Conservation (phyloP, 495 filamentous ascomycete species). For the Aspergillus diversus region DNA sequence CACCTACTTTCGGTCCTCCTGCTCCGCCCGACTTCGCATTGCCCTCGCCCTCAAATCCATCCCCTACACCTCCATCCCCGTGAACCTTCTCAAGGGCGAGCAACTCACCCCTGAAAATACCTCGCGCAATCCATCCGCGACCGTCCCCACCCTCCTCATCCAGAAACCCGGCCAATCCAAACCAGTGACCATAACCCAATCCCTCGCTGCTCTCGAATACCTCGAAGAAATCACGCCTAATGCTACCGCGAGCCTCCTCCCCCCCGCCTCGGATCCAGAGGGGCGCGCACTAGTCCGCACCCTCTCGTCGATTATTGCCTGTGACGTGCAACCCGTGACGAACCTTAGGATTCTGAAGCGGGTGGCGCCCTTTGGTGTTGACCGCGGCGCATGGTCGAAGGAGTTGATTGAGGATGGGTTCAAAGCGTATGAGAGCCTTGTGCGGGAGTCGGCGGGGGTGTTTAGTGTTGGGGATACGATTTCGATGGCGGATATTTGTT, state of each 20-base stretch:
- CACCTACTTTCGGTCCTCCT: conserved; percentile 60
- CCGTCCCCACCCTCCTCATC: conserved; percentile 54
- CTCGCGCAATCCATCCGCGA: conserved; percentile 50
- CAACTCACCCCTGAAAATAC: conserved; percentile 40
- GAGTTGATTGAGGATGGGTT: conserved; percentile 49
- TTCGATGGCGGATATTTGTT: conserved; percentile 55
- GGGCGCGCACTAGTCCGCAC: conserved; percentile 45
- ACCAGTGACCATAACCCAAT: conserved; percentile 50
- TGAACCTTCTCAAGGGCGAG: conserved; percentile 51
- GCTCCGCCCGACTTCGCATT: conserved; percentile 57
- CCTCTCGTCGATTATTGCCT: conserved; percentile 49
- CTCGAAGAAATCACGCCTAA: conserved; percentile 51
- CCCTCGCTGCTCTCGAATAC: conserved; percentile 57
- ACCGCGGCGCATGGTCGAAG: conserved; percentile 41
- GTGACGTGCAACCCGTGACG: conserved; percentile 55
- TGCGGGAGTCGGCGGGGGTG: conserved; percentile 36
- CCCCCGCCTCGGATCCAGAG: conserved; percentile 29
- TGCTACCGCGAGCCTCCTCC: conserved; percentile 38
- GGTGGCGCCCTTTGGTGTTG: conserved; percentile 43
- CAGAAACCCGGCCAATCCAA: conserved; percentile 20
- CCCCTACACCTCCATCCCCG: conserved; percentile 42
- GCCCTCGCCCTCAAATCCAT: conserved; percentile 52
- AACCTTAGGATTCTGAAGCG: conserved; percentile 50
- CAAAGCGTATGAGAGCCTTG: conserved; percentile 48
- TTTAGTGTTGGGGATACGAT: conserved; percentile 56